phyloP scores from a whole-genome alignment of 768 basidiomycete species.

The Hygrophorus russula region DNA sequence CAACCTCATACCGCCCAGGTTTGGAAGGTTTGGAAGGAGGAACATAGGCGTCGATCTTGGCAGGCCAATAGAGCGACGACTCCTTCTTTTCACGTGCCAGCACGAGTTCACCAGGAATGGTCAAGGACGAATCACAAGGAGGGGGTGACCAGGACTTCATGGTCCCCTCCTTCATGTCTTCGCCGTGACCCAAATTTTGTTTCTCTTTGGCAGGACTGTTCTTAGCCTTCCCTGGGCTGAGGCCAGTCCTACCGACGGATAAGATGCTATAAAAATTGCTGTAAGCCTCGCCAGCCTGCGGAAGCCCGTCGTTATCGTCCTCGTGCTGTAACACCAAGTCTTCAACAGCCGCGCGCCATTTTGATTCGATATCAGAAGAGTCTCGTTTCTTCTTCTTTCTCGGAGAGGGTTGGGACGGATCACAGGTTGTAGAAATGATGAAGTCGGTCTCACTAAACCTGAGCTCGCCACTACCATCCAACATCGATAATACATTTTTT shows the following conservation, averaged over 20 bases:
- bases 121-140: conserved; percentile 33
- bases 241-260: conserved; percentile 3
- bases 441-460: conserved; percentile 36
- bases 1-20: conserved; percentile 34
- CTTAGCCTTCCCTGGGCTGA: too few species aligned
- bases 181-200: conserved; percentile 6
- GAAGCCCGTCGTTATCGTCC: conserved; percentile 34
- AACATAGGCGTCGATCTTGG: conserved; percentile 40
- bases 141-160: conserved; percentile 30
- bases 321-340: conserved; percentile 34
- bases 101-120: conserved; percentile 60
- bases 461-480: conserved; percentile 17
- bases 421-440: conserved; percentile 4
- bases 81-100: conserved; percentile 34
- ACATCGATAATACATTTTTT: conserved; percentile 3
- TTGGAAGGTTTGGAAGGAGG: conserved; percentile 25
- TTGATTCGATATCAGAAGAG: conserved; percentile 18
- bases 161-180: conserved; percentile 6
- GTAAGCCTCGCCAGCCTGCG: conserved; percentile 22
- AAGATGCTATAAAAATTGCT: conserved; percentile 6
- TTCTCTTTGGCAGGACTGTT: too few species aligned
- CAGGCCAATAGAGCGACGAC: conserved; percentile 54
- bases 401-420: conserved; percentile 21
- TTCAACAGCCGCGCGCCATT: conserved; percentile 39
- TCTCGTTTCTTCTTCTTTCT: conserved; percentile 33